These are phyloP conservation scores for Amphicarpaea edgeworthii DNA, from an alignment of 306 rosid genomes.

Conservation along the genomic window DNA sequence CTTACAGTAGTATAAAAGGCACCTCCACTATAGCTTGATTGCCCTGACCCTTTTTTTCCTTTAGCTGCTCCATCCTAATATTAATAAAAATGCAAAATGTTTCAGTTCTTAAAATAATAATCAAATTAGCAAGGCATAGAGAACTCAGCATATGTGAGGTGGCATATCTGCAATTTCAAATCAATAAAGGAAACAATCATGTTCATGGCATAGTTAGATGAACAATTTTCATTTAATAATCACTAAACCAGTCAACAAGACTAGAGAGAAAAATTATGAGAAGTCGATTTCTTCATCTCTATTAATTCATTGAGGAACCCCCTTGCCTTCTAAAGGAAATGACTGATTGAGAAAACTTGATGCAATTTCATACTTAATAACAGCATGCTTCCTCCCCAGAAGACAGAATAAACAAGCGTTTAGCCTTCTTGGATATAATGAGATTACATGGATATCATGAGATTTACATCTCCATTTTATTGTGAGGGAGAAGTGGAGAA, in stretches of 20 bases:
- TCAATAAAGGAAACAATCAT: background rate
- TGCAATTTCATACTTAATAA: conserved; percentile 4
- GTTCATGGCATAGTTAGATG: conserved; percentile 1
- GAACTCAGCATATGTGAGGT: conserved; percentile 8
- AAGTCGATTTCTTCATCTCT: conserved; percentile 18
- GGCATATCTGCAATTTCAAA: conserved; percentile 37
- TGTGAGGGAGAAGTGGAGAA: background rate
- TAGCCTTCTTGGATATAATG: background rate
- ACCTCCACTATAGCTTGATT: conserved; percentile 67
- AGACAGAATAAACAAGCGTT: background rate
- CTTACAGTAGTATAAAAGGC: conserved; percentile 73
- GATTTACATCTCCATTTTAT: background rate
- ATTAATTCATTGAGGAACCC: background rate
- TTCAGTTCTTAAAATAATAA: conserved; percentile 10
- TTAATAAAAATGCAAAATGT: conserved; percentile 22
- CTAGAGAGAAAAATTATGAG: background rate
- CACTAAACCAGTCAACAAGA: background rate
- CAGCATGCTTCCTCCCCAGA: background rate
- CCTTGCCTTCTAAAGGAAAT: background rate
- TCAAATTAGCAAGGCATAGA: conserved; percentile 6
- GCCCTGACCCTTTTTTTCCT: conserved; percentile 64
- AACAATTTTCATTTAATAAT: conserved; percentile 12
- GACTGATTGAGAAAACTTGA: conserved; percentile 2
- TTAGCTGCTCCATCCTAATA: conserved; percentile 55
- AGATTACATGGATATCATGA: background rate